Evolutionary conservation across 768 basidiomycete genomes (phyloP), one percentile per base, ranked within the genome.

Genomic region (Rubroboletus satanas): DNA sequence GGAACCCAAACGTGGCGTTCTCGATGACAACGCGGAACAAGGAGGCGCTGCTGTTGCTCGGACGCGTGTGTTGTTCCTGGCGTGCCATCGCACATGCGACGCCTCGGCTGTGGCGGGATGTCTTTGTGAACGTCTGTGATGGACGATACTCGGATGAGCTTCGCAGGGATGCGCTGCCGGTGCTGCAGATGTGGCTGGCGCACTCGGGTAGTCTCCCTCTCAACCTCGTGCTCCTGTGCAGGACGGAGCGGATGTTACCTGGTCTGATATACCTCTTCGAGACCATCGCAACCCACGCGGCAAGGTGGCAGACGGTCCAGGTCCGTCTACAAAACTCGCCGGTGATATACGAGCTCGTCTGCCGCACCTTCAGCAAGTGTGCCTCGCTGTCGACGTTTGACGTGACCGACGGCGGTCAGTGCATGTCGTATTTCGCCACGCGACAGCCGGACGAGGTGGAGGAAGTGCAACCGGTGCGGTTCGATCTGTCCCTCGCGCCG

Each of bases 1-100:
- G 35, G 5, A 6, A 35, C 3, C 15, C 50, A 1, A 18, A 21
- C 18, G 18, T 28, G 28, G 6, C 45, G 11, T 53, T 58, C 38
- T 26, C 55, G 3, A 35, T 18, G 29, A 33, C 38, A 0, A 21
- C 49, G 17, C 51, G 60, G 35, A 14, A 11, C 51, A 54, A 21
- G 38, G 55, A 52, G 9, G 64, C 65, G 0, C 71, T 69, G 0
- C n/a, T 72, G 31, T 33, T 70, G 2, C 65, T 72, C 6, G 66
- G 65, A 4, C 66, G 66, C 0, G 64, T 72, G 18, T 72, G 71
- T 42, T 62, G 63, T 46, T 21, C 56, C 0, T 72, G 71, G 69
- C 63, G 70, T 8, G 54, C 50, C 9, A 51, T 71, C 3, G 53
- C 59, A 1, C 56, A 60, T 3, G 50, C 62, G 12, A 72, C 71